Base-by-base conservation (phyloP, 345 rosid genomes). In the Pistacia integerrima region DNA sequence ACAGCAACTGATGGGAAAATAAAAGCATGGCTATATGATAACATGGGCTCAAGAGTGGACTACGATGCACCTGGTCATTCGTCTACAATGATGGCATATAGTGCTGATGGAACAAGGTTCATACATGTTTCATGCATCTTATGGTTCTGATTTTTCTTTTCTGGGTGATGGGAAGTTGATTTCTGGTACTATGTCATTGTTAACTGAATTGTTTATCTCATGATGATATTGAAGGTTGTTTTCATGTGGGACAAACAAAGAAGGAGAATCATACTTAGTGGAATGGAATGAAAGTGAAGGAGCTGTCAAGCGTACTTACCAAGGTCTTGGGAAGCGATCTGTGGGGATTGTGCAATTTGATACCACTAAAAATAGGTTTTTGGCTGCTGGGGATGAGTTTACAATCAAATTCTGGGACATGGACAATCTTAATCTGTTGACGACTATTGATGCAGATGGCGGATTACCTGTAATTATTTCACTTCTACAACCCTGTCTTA, bases 271-370 rank as follows among this genome's bases (percentile, higher is more conserved):
- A 46, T 82, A 67, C 85, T 76, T 92, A 78, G 97, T 92, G 87
- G 97, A 92, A 73, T 92, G 97, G 97, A 90, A 92, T 87, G 93
- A 92, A 86, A 92, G 94, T 78, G 94, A 90, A 87, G 93, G 94
- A 74, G 84, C 88, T 73, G 90, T 92, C 56, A 92, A 85, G 83
- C 87, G 90, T 11, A 62, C 82, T 3, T 92, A 87, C 82, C 78
- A 49, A 72, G 97, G 97, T 76, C 91, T 92, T 76, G 93, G 90
- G 65, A 91, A 92, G 87, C 85, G 87, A 57, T 80, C 97, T 65
- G 83, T 33, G 2, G 95, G 91, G 54, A 74, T 90, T 81, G 97
- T 94, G 80, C 95, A 94, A 76, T 94, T 94, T 72, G 97, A 94
- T 80, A 94, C 94, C 30, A 92, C 91, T 41, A 90, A 87, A 85